These are phyloP conservation scores for Chrysoporthe puriensis DNA, from an alignment of 2,329 filamentous ascomycete species.

Conservation along the genomic window DNA sequence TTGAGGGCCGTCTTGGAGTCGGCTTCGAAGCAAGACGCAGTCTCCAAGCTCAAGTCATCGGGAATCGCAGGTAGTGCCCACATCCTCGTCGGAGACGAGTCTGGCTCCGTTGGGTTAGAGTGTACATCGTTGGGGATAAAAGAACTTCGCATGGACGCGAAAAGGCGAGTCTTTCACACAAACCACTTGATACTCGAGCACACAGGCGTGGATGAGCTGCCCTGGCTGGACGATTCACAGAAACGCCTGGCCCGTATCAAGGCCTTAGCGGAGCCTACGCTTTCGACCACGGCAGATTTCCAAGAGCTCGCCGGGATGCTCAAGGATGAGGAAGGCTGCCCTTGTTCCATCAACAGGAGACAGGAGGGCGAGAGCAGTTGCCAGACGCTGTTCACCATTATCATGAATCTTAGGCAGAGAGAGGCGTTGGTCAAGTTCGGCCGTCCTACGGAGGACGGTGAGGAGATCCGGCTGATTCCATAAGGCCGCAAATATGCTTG, in stretches of 20 bases:
- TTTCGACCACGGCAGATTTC: neutral
- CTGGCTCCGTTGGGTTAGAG: constrained; percentile 21
- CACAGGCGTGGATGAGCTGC: constrained; percentile 16
- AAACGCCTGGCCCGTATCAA: constrained; percentile 14
- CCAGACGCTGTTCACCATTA: constrained; percentile 26
- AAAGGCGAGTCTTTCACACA: constrained; percentile 15
- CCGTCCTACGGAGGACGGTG: constrained; percentile 20
- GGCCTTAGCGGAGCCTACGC: neutral
- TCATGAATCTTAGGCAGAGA: constrained; percentile 22
- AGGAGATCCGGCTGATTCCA: constrained; percentile 16
- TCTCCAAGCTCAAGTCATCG: neutral
- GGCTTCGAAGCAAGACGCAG: constrained; percentile 33
- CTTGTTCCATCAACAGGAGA: constrained; percentile 24
- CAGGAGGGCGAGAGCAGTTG: neutral
- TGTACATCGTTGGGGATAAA: constrained; percentile 16
- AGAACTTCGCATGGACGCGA: constrained; percentile 10
- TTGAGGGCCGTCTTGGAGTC: constrained; percentile 60
- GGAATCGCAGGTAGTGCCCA: constrained; percentile 27
- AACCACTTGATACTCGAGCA: constrained; percentile 26
- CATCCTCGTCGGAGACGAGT: constrained; percentile 25
- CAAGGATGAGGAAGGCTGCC: constrained; percentile 23
- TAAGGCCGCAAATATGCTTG: neutral
- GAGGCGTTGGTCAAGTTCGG: constrained; percentile 25
- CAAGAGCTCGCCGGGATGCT: constrained; percentile 8
- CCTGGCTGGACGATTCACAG: constrained; percentile 18